Conservation (phyloP, 78 protist species). For the Dictyostelium citrinum region DNA sequence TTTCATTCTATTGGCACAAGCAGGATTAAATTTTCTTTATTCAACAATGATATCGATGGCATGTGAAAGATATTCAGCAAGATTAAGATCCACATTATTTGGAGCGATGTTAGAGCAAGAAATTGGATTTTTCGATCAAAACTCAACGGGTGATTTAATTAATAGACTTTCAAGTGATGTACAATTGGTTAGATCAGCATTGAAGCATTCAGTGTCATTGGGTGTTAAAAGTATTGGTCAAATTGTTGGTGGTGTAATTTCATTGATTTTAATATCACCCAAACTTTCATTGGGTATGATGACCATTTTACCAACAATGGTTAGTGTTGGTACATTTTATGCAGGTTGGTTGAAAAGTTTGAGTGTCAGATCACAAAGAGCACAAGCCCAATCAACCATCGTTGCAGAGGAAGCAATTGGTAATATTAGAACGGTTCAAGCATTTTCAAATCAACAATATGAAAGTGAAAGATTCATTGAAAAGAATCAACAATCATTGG, state of each 20-base stretch:
- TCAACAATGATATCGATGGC: conserved; percentile 22
- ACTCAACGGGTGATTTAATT: conserved; percentile 91
- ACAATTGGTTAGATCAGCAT: conserved; percentile 54
- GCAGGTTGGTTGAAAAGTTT: conserved; percentile 37
- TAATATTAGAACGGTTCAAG: conserved; percentile 80
- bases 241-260: conserved; percentile 71
- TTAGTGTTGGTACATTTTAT: conserved; percentile 51
- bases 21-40: conserved; percentile 12
- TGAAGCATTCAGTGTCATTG: conserved; percentile 62
- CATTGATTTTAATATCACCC: conserved; percentile 52
- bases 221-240: conserved; percentile 58
- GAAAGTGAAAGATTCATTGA: neutral
- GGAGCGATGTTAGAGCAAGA: conserved; percentile 64
- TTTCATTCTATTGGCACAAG: conserved; percentile 4
- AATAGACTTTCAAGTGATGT: conserved; percentile 85
- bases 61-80: conserved; percentile 32
- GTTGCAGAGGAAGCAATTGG: conserved; percentile 77
- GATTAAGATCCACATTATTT: conserved; percentile 40
- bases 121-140: conserved; percentile 92
- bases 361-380: conserved; percentile 6
- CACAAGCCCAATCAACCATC: conserved; percentile 72
- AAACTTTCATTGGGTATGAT: conserved; percentile 26
- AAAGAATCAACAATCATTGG: neutral
- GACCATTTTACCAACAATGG: conserved; percentile 49
- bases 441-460: conserved; percentile 65